These are phyloP conservation scores for Inonotus hispidus DNA, from an alignment of 1,284 basidiomycete genomes.

Conservation along the genomic window DNA sequence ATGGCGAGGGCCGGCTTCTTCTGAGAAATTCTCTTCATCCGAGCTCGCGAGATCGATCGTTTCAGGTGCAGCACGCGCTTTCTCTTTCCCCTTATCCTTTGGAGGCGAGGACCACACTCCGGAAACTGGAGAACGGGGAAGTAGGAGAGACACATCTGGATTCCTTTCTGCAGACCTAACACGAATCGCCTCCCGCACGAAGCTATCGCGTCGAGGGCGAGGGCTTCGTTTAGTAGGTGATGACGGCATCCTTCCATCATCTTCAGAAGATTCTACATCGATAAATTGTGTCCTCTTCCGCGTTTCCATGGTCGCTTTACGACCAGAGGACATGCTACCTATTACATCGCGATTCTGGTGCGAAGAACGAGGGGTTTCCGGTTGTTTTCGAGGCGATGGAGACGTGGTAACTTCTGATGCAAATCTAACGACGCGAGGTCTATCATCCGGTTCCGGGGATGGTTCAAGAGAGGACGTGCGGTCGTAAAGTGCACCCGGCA, in stretches of 20 bases:
- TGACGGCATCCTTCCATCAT: neutral
- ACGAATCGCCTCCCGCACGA: neutral
- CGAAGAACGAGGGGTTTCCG: neutral
- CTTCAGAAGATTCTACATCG: neutral
- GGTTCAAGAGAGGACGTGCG: constrained; percentile 61
- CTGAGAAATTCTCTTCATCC: neutral
- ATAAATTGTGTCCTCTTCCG: neutral
- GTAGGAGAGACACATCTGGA: neutral
- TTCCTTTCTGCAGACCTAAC: neutral
- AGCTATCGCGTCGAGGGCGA: neutral
- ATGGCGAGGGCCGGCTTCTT: neutral
- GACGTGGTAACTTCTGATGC: constrained; percentile 25
- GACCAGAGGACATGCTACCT: neutral
- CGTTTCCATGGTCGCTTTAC: neutral
- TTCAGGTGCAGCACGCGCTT: neutral
- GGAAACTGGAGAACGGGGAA: neutral
- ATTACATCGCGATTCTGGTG: neutral
- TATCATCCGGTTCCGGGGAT: constrained; percentile 27
- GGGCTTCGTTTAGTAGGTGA: constrained; percentile 17
- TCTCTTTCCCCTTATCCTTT: constrained; percentile 12
- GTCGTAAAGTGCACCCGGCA: constrained; percentile 75
- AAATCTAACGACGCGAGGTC: constrained; percentile 37
- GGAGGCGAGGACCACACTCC: neutral
- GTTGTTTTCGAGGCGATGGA: neutral
- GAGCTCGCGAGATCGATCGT: neutral